Evolutionary conservation across 352 stramenopile genomes (phyloP), one percentile per base, ranked within the genome.

Genomic region (Thalassiosira ordinaria): DNA sequence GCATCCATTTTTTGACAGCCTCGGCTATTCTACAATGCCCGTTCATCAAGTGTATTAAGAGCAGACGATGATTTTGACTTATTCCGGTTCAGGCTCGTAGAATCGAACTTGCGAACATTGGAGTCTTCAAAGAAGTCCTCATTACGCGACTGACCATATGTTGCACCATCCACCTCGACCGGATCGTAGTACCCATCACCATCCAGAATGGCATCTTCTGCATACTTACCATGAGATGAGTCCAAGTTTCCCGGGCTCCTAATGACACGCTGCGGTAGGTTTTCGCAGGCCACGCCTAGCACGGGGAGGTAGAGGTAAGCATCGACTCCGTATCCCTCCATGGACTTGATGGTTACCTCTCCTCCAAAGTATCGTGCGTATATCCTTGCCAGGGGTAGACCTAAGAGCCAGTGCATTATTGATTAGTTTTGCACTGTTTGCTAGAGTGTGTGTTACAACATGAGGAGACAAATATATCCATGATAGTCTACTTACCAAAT

Each of bases 321-420:
- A 88, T 95, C 90, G 7, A 92, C 71, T 55, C 90, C 90, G 70
- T 93, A 92, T 37, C 90, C 90, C 73, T 95, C 87, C 73, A 92
- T 87, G 9, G 63, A 85, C 57, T 91, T 92, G 1, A 95, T 68
- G n/a, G 87, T 91, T 3, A 95, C 76, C 74, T 94, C 89, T 22
- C 90, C 90, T 44, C 87, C 89, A 74, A 95, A 91, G 71, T 93
- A 93, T 33, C 85, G 70, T 13, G 90, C 90, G 78, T 93, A 94
- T 59, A 95, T 93, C 37, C 89, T 75, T 24, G 82, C 75, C 44
- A 95, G 57, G 16, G 89, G 89, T 31, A 95, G 78, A 22, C 87
- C n/a, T n/a, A n/a, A n/a, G n/a, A n/a, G n/a, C n/a, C n/a, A n/a
- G n/a, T n/a, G n/a, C n/a, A n/a, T n/a, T n/a, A n/a, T n/a, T n/a